These are phyloP conservation scores for Xylaria sp. DNA, from an alignment of 2,329 filamentous ascomycete species.

Conservation along the genomic window DNA sequence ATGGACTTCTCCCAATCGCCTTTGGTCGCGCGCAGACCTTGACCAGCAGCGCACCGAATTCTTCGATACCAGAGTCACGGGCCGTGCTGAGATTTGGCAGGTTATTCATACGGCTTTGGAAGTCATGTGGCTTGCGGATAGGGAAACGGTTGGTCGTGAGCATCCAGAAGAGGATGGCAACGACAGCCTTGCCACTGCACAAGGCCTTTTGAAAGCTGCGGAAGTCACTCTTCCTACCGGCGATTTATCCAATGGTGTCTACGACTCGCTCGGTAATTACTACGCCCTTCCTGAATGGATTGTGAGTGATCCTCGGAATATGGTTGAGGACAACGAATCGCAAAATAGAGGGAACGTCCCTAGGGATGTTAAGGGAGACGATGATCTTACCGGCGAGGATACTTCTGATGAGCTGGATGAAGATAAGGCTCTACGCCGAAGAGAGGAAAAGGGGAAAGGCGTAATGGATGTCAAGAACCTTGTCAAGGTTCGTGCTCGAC, in stretches of 20 bases:
- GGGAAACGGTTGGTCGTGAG: conserved; percentile 22
- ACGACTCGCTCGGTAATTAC: conserved; percentile 64
- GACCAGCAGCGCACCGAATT: conserved; percentile 72
- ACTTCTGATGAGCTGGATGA: conserved; percentile 28
- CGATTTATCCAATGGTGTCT: conserved; percentile 64
- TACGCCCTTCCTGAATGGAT: conserved; percentile 66
- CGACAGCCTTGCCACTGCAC: conserved; percentile 58
- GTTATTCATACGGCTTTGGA: conserved; percentile 64
- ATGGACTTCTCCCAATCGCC: conserved; percentile 58
- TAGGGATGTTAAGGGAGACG: conserved; percentile 25
- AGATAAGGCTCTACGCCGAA: conserved; percentile 36
- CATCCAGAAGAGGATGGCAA: conserved; percentile 28
- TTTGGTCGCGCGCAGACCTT: conserved; percentile 66
- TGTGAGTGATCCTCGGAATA: conserved; percentile 61
- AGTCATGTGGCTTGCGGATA: conserved; percentile 56
- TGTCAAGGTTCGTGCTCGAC: conserved; percentile 54
- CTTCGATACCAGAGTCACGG: conserved; percentile 84
- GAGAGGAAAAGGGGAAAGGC: conserved; percentile 57
- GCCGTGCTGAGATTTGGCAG: conserved; percentile 73
- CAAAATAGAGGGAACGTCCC: conserved; percentile 19
- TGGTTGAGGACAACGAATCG: conserved; percentile 32
- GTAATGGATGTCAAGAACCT: conserved; percentile 48
- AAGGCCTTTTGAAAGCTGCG: conserved; percentile 72
- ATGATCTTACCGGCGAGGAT: conserved; percentile 28
- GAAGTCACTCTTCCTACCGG: conserved; percentile 71